A percentile compares a stretch with the other conserved stretches of the same genome.
phyloP scores from a whole-genome alignment of 2,329 filamentous ascomycete genomes.

The Alternaria sp. region DNA sequence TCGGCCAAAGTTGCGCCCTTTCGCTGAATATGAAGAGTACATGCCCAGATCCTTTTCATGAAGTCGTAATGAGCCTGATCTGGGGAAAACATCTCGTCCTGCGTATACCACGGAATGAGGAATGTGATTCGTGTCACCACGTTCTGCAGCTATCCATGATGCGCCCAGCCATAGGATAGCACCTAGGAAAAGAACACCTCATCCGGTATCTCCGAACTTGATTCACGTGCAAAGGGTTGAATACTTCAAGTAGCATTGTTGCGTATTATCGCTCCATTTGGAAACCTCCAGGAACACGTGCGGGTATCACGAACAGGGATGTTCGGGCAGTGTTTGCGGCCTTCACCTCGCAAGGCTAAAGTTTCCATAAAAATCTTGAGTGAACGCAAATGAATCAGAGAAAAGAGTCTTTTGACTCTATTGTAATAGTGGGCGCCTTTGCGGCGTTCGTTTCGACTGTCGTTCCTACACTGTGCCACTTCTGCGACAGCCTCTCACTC shows the following conservation, averaged over 20 bases:
- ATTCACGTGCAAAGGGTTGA: background rate
- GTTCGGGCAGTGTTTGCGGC: background rate
- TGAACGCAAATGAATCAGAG: background rate
- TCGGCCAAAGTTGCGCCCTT: too few species aligned
- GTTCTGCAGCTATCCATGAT: background rate
- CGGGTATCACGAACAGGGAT: background rate
- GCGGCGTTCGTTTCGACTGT: background rate
- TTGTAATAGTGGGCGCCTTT: background rate
- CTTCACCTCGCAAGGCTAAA: background rate
- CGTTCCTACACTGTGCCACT: background rate
- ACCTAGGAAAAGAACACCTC: background rate
- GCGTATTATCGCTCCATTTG: constrained; percentile 1
- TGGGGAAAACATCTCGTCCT: too few species aligned
- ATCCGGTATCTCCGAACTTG: background rate
- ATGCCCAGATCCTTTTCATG: too few species aligned
- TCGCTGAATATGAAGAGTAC: too few species aligned
- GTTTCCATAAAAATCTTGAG: background rate
- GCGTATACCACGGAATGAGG: too few species aligned
- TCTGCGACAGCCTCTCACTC: background rate
- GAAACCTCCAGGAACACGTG: background rate
- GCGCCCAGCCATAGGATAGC: background rate
- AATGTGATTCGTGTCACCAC: background rate
- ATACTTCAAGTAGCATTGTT: background rate
- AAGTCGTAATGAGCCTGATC: too few species aligned
- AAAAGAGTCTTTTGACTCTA: background rate